Percentiles rank a stretch among this genome's conserved stretches.
These are phyloP conservation scores for Scutellaria barbata DNA, from an alignment of 257 asterid species.

Conservation along the genomic window DNA sequence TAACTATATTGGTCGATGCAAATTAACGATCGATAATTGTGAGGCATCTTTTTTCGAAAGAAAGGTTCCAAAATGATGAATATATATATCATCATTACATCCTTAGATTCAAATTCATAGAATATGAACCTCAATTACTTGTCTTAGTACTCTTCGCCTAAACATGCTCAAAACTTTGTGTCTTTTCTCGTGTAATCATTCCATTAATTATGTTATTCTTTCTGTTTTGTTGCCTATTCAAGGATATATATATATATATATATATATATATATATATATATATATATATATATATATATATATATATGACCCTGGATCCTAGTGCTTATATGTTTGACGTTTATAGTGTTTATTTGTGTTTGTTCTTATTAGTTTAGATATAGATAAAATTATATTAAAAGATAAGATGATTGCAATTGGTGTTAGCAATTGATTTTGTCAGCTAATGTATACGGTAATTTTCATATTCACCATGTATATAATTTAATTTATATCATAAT, in stretches of 20 bases:
- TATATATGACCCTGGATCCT: background rate
- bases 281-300: no score
- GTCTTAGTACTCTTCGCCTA: background rate
- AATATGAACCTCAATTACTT: slow-evolving; percentile 5
- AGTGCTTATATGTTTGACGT: background rate
- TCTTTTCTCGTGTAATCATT: slow-evolving; percentile 9
- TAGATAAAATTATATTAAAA: no score
- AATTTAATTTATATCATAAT: no score
- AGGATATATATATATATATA: background rate
- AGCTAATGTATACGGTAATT: no score
- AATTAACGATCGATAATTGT: background rate
- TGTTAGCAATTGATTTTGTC: no score
- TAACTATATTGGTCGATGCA: background rate
- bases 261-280: background rate
- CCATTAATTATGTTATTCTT: background rate
- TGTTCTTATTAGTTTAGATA: no score
- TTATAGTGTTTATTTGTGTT: no score
- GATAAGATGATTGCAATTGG: no score
- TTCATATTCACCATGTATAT: no score
- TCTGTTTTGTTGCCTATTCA: background rate
- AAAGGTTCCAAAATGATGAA: slow-evolving; percentile 17
- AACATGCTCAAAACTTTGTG: background rate
- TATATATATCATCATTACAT: background rate
- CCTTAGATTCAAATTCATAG: background rate
- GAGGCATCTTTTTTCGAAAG: slow-evolving; percentile 22